Conservation (phyloP, 2,329 filamentous ascomycete species). For the Neopestalotiopsis sp. region DNA sequence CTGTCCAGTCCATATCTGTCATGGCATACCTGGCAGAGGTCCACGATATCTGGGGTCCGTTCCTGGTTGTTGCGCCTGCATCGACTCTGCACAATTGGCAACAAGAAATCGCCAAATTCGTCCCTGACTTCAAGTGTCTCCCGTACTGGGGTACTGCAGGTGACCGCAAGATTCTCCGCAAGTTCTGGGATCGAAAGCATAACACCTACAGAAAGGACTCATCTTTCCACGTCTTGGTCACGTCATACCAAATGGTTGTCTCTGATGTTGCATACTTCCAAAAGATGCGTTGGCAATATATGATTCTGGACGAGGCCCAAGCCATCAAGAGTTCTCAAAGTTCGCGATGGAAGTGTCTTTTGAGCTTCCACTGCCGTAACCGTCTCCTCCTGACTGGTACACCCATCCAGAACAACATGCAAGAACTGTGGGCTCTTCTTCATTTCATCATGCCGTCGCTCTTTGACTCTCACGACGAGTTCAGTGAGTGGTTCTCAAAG, state of each 20-base stretch:
- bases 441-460: constrained; percentile 99
- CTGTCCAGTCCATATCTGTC: constrained; percentile 97
- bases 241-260: constrained; percentile 96
- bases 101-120: constrained; percentile 94
- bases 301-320: constrained; percentile 98
- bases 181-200: constrained; percentile 99
- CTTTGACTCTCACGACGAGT: constrained; percentile 93
- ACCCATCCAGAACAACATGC: constrained; percentile 99
- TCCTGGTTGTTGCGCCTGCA: constrained; percentile 93
- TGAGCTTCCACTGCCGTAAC: constrained; percentile 95
- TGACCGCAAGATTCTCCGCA: constrained; percentile 93
- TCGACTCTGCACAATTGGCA: constrained; percentile 99
- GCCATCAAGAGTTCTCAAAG: constrained; percentile 98
- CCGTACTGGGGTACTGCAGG: constrained; percentile 97
- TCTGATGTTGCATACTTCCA: constrained; percentile 97
- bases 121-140: constrained; percentile 91
- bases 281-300: constrained; percentile 99
- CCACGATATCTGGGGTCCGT: constrained; percentile 98
- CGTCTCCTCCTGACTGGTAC: constrained; percentile 92
- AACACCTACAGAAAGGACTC: constrained; percentile 93
- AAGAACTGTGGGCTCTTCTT: constrained; percentile 94
- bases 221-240: constrained; percentile 94
- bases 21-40: constrained; percentile 98
- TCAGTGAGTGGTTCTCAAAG: constrained; percentile 93
- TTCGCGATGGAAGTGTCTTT: constrained; percentile 93